Evolutionary conservation across 2,329 filamentous ascomycete species (phyloP).

Genomic region (Dactylellina parvicollis): DNA sequence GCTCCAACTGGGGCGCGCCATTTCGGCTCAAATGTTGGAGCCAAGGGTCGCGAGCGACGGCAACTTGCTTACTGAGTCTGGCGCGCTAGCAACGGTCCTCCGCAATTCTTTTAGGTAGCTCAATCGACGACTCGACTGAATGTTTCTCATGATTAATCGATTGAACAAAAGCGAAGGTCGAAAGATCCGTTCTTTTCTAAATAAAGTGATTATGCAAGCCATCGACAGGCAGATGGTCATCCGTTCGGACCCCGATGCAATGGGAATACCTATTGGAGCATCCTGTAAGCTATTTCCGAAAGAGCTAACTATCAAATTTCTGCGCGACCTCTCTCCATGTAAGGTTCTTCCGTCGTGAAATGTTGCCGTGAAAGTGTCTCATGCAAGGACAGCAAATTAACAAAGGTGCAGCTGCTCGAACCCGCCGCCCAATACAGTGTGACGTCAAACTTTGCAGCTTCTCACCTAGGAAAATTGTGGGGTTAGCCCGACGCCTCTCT

Average conservation of each 20-base stretch:
- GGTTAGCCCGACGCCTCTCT: constrained; percentile 13
- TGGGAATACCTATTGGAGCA: no score
- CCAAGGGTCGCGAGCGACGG: constrained; percentile 23
- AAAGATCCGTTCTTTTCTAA: constrained; percentile 18
- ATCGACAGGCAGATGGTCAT: constrained; percentile 11
- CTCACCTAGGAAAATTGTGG: constrained; percentile 28
- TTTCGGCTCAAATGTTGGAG: constrained; percentile 28
- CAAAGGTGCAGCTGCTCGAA: constrained; percentile 47
- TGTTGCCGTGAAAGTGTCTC: constrained; percentile 27
- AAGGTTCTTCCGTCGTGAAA: constrained; percentile 21
- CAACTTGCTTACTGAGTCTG: constrained; percentile 4
- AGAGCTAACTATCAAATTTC: not conserved
- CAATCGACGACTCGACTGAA: not conserved
- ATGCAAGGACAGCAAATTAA: constrained; percentile 49
- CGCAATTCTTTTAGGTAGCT: constrained; percentile 31
- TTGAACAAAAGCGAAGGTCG: constrained; percentile 32
- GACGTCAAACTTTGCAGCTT: constrained; percentile 34
- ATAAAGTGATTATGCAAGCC: constrained; percentile 35
- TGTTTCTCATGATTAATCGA: constrained; percentile 4
- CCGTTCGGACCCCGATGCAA: not conserved
- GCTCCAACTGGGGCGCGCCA: constrained; percentile 12
- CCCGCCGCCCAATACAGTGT: constrained; percentile 8
- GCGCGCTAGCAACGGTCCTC: constrained; percentile 4
- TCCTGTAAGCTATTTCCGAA: constrained; percentile 43
- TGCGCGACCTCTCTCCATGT: not conserved